Evolutionary conservation across 1,139 yeast genomes (phyloP), one percentile per base, ranked within the genome.

Genomic region (Geotrichum klebahnii): DNA sequence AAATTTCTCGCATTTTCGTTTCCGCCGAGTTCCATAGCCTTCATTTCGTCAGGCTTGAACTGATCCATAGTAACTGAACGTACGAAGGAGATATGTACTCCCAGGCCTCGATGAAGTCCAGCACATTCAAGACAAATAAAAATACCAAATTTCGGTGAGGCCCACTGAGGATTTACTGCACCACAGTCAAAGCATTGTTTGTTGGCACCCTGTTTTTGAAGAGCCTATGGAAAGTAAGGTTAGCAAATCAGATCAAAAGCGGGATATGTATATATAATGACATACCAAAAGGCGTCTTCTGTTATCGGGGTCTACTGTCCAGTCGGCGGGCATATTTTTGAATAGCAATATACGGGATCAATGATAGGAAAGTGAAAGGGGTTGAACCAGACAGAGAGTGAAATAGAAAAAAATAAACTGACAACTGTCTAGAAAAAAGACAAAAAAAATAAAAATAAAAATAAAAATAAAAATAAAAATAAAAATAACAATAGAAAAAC

Each of bases 91-190:
- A 92, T 84, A 67, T 92, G 98, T 44, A 90, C 97, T 49, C 98
- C 98, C 65, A 92, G 73, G 51, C 95, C 94, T 67, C 98, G 80
- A 68, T 92, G 98, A 54, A 84, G 80, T n/a, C 97, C 96, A 54
- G 97, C 95, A 68, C 97, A 92, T 64, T 90, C 96, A 52, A 90
- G 78, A 69, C 97, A 92, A 59, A 92, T 76, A 68, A 90, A 83
- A 50, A 92, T 89, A 52, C 97, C 97, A 65, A 88, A 89, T 55
- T 95, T 95, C 44, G 95, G 96, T 24, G 96, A 87, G 2, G 97
- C 94, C 98, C 98, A 92, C 49, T 95, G 95, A 26, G 98, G 97
- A 68, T 90, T 90, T 59, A 88, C 92, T 34, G 95, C 90, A 29
- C 77, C 79, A 70, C 98, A 92, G 68, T 92, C 98, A 68, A 90